Evolutionary conservation across 164 flowering plant genomes (phyloP).

Genomic region (Brasenia schreberi): DNA sequence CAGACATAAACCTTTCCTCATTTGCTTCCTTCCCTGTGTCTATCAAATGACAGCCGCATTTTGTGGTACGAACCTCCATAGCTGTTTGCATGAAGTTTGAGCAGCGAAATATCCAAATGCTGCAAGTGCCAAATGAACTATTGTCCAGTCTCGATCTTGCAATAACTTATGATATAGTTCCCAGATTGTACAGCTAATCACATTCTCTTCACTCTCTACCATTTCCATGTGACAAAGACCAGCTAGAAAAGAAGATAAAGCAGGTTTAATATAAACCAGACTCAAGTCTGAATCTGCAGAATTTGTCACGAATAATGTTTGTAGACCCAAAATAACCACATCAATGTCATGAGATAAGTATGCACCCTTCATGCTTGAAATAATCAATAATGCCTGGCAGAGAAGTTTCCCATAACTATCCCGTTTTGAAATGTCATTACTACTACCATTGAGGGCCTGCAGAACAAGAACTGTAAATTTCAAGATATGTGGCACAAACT

Average conservation of each 20-base stretch:
- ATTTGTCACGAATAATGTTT: slow-evolving; percentile 38
- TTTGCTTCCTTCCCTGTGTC: slow-evolving; percentile 36
- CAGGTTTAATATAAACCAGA: slow-evolving; percentile 47
- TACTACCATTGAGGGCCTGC: slow-evolving; percentile 20
- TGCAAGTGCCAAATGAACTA: slow-evolving; percentile 54
- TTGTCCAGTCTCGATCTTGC: slow-evolving; percentile 78
- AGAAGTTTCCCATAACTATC: slow-evolving; percentile 39
- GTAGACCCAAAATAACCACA: slow-evolving; percentile 52
- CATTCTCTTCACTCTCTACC: slow-evolving; percentile 36
- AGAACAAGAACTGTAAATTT: slow-evolving; percentile 38
- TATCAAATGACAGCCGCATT: slow-evolving; percentile 80
- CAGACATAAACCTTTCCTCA: slow-evolving; percentile 66
- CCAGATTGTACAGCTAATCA: slow-evolving; percentile 49
- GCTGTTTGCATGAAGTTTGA: slow-evolving; percentile 54
- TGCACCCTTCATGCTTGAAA: slow-evolving; percentile 45
- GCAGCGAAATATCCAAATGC: slow-evolving; percentile 85
- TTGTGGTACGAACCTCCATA: slow-evolving; percentile 86
- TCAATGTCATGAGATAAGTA: slow-evolving; percentile 52
- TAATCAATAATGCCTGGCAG: slow-evolving; percentile 39
- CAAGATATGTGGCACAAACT: slow-evolving; percentile 22
- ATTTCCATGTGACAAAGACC: slow-evolving; percentile 53
- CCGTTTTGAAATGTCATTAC: slow-evolving; percentile 20
- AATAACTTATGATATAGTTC: slow-evolving; percentile 62
- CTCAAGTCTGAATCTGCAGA: slow-evolving; percentile 18
- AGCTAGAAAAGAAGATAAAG: slow-evolving; percentile 55